phyloP scores from a whole-genome alignment of 148 eudicot species.

The Persicaria tinctoria region DNA sequence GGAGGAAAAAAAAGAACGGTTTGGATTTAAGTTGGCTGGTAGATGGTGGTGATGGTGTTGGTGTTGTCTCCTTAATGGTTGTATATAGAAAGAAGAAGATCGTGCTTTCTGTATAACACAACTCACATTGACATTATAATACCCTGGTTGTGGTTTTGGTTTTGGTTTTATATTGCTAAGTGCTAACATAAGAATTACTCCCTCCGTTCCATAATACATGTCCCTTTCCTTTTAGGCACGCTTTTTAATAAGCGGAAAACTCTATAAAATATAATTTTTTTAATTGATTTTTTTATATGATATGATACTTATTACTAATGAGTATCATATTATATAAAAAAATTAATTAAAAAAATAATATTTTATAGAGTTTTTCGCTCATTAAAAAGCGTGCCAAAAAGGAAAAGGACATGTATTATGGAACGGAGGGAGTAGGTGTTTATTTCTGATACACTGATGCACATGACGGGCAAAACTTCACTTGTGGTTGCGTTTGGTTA shows the following conservation, averaged over 20 bases:
- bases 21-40: neutral
- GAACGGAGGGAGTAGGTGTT: no score
- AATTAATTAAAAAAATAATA: no score
- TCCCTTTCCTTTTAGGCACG: no score
- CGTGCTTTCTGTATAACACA: conserved; percentile 2
- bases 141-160: neutral
- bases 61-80: neutral
- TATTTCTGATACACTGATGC: neutral
- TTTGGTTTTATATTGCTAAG: neutral
- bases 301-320: no score
- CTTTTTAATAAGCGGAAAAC: no score
- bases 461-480: neutral
- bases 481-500: neutral
- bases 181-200: conserved; percentile 4
- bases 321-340: no score
- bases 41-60: conserved; percentile 2
- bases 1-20: neutral
- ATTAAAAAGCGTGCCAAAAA: no score
- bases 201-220: no score
- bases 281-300: no score
- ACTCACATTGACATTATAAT: neutral
- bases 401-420: no score
- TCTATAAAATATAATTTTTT: no score
- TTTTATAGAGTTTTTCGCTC: no score
- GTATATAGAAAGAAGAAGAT: conserved; percentile 5